Evolutionary conservation across 345 rosid genomes (phyloP).

Genomic region (Iberis pinnata): DNA sequence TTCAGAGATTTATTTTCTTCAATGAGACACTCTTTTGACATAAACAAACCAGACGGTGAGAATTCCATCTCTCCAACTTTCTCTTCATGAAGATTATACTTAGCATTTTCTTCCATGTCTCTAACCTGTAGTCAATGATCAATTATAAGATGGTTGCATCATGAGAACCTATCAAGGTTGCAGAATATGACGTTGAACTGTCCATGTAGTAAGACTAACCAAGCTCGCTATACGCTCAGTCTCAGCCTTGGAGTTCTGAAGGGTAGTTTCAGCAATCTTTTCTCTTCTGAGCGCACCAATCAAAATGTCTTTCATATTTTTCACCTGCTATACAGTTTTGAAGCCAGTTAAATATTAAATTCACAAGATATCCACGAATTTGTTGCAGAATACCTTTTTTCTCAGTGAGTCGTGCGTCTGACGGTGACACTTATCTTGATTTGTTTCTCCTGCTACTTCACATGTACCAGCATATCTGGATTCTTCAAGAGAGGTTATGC

Average conservation of each 20-base stretch:
- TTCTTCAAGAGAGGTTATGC: constrained; percentile 36
- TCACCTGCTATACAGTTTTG: constrained; percentile 34
- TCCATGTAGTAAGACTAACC: constrained; percentile 40
- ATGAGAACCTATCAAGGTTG: constrained; percentile 1
- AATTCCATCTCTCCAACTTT: constrained; percentile 54
- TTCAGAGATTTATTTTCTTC: constrained; percentile 57
- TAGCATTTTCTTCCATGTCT: constrained; percentile 59
- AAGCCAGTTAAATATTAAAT: constrained; percentile 10
- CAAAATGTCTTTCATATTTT: constrained; percentile 36
- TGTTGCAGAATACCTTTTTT: constrained; percentile 36
- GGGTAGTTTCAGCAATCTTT: constrained; percentile 48
- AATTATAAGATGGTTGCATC: constrained; percentile 20
- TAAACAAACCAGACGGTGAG: constrained; percentile 40
- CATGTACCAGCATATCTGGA: constrained; percentile 28
- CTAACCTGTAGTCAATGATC: constrained; percentile 45
- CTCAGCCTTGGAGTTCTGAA: constrained; percentile 51
- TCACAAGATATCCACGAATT: constrained; percentile 14
- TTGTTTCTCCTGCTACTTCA: constrained; percentile 32
- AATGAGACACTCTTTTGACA: constrained; percentile 45
- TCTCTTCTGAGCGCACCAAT: constrained; percentile 64
- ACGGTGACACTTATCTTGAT: constrained; percentile 23
- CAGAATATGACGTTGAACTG: background rate
- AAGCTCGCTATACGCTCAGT: constrained; percentile 48
- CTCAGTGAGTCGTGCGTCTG: constrained; percentile 28
- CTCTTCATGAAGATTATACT: constrained; percentile 51